Base-by-base conservation (phyloP, 768 basidiomycete genomes). In the Cyathus striatus region DNA sequence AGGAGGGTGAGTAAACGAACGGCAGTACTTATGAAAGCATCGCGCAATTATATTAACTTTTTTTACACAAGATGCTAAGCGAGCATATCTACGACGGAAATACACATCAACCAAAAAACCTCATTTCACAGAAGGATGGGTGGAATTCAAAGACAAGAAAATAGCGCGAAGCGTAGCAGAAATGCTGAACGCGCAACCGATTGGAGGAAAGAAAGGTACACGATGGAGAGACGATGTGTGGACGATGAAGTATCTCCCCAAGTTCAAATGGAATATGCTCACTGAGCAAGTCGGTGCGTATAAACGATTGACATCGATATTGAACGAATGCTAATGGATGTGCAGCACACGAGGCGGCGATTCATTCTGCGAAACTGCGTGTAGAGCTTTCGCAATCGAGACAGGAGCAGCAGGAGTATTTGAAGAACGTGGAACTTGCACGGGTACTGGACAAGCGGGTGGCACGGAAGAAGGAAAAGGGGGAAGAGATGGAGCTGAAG, bases 181-280 rank as follows among this genome's bases (percentile, higher is more conserved):
- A 43, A 91, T 98, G 90, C 70, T 99, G 50, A 99, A 99, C 58
- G 96, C 94, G 1, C 84, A 93, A 55, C 78, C 91, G 1, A 93
- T 99, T 46, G 96, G 95, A 22, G 92, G 91, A 2, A 94, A 91
- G 70, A 92, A 91, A 60, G 85, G 86, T 4, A 76, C 81, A 2
- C 73, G 90, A 45, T 97, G 91, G 90, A 73, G 90, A 58, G 95
- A 98, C 57, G 96, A 99, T 51, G 83, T 99, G 6, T 99, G 96
- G 96, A 97, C 96, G 44, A 95, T 98, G 92, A 95, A 95, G 59
- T 99, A 99, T 61, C 69, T 99, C 45, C 94, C 94, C 6, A 87
- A 82, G 56, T 99, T 98, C 74, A 96, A 94, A 56, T 99, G 96
- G 96, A 83, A 87, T 63, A 96, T 96, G 95, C 70, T 99, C 45